Evolutionary conservation across 108 stramenopile species (phyloP).

Genomic region (Cyclotella kingstonii): DNA sequence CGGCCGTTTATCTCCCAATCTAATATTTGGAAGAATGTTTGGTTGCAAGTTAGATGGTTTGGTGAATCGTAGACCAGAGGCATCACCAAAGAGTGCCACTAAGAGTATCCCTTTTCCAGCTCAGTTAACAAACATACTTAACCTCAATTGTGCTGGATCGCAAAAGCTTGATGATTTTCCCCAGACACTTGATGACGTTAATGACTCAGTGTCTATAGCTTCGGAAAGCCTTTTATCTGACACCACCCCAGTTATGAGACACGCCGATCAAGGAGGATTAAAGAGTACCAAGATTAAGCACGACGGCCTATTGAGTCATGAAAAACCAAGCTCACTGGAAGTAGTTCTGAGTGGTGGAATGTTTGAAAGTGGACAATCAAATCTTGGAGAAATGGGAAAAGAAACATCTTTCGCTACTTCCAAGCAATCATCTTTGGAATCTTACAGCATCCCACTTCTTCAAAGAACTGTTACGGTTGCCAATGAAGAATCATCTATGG

Average conservation of each 20-base stretch:
- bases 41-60: conserved; percentile 3
- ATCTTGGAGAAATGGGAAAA: not conserved
- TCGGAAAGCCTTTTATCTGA: too few relatives aligned
- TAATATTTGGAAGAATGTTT: conserved; percentile 12
- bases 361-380: too few relatives aligned
- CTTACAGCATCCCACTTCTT: not conserved
- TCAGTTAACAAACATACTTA: not conserved
- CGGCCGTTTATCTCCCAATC: too few relatives aligned
- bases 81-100: not conserved
- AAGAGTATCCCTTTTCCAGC: not conserved
- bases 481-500: not conserved
- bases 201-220: not conserved
- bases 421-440: not conserved
- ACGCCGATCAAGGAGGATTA: too few relatives aligned
- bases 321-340: too few relatives aligned
- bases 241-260: too few relatives aligned
- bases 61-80: not conserved
- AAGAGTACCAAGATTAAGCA: too few relatives aligned
- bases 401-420: not conserved
- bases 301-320: too few relatives aligned
- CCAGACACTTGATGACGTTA: not conserved
- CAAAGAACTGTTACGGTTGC: not conserved
- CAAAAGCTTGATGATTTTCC: not conserved
- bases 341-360: too few relatives aligned
- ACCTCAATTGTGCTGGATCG: not conserved